Base-by-base conservation (phyloP, 2,329 filamentous ascomycete genomes). In the Penicillium hordei region DNA sequence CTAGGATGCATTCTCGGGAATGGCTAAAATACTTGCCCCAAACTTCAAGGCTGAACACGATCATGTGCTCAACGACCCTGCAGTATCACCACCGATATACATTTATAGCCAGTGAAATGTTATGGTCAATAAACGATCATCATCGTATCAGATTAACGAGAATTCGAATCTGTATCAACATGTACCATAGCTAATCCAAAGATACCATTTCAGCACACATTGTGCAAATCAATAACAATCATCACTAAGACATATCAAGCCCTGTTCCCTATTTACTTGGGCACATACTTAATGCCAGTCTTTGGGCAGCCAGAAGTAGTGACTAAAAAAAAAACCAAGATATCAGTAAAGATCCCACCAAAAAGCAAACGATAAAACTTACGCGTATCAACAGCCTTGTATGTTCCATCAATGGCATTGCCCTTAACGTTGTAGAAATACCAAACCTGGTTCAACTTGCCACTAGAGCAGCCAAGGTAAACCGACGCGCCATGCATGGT, bases 271-370 rank as follows among this genome's bases (percentile, higher is more conserved):
- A 25, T 43, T 42, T 48, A 57, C 74, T 89, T 89, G 34, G 86
- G 85, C 9, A 83, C 72, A 70, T 90, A 90, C 67, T 83, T 83
- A 69, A 92, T 85, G 3, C 84, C 86, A 0, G 75, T 80, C 38
- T 71, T 68, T 0, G 88, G 85, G 71, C 90, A 93, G 43, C 78
- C 83, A 27, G 86, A 85, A 48, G 80, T 53, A 21, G 66, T 50
- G 9, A 73, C 71, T 73, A 43, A 15, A 12, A 42, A 12, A 42
- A 34, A 5, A n/a, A n/a, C 5, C n/a, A 38, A 29, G 1, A 10
- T 8, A 45, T 45, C 7, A 44, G 46, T 8, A 45, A n/a, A 40
- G n/a, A 10, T 21, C 10, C 17, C 36, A 39, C 2, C 8, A 46
- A 13, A 19, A 44, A 31, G 13, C 12, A 9, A 33, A 40, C 1